Evolutionary conservation across 768 basidiomycete species (phyloP), one percentile per base, ranked within the genome.

Genomic region (Tricholoma sp.): DNA sequence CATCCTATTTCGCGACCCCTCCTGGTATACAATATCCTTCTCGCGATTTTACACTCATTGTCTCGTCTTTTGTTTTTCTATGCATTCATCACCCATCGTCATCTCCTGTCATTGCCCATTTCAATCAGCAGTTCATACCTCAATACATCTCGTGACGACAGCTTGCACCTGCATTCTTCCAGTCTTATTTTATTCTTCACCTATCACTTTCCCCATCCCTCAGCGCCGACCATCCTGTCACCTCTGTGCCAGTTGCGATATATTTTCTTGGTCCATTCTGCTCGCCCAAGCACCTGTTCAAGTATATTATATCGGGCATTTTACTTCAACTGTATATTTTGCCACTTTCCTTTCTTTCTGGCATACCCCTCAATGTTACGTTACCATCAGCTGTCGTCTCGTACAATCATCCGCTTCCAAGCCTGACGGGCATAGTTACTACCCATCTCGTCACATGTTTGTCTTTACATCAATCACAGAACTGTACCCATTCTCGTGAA

Each of bases 111-210:
- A 45, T 32, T 32, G 39, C 75, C 73, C 71, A 67, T 68, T 74
- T 67, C 71, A 70, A 58, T 61, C 61, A 64, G 65, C 67, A 70
- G 69, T 66, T 70, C 53, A 66, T 71, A 64, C 59, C 64, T 56
- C 57, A 64, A 60, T 66, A 65, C 71, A 69, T 65, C 67, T 64
- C 76, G 74, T 75, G 74, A 76, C 76, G 79, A 82, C 79, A 81
- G 73, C 76, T 72, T 41, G 59, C 76, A 71, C 67, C 71, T 72
- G 73, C 70, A 68, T 74, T 76, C 69, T 69, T 69, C 67, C 66
- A 82, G 77, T 83, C 82, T 50, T 85, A 85, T 82, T 78, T 90
- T 89, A 89, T 89, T 89, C 80, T 83, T 87, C 85, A 86, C 76
- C 88, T 86, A 89, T 84, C 79, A 73, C 59, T 64, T 63, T 67